phyloP scores from a whole-genome alignment of 2,329 filamentous ascomycete species.

The Chaetomiaceae sp. region DNA sequence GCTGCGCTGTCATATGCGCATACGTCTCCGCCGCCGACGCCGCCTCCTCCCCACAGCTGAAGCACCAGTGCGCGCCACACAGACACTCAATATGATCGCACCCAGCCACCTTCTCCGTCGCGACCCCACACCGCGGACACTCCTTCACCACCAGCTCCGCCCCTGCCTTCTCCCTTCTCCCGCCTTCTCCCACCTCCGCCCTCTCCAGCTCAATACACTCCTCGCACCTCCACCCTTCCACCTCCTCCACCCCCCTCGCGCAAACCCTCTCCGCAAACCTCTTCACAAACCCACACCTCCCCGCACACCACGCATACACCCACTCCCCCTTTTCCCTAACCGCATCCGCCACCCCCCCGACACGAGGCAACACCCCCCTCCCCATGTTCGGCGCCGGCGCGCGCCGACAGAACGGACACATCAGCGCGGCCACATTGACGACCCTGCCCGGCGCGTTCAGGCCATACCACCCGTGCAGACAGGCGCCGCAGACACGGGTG shows the following conservation, averaged over 20 bases:
- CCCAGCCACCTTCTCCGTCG: constrained; percentile 38
- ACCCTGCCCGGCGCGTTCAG: constrained; percentile 37
- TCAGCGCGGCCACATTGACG: constrained; percentile 43
- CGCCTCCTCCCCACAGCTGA: constrained; percentile 34
- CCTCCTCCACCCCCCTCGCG: constrained; percentile 34
- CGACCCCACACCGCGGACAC: constrained; percentile 36
- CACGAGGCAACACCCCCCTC: constrained; percentile 29
- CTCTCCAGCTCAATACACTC: constrained; percentile 27
- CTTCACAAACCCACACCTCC: constrained; percentile 36
- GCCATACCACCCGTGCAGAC: constrained; percentile 40
- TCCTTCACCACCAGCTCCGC: constrained; percentile 31
- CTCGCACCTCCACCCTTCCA: constrained; percentile 38
- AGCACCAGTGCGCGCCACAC: constrained; percentile 43
- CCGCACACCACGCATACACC: constrained; percentile 44
- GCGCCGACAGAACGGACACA: constrained; percentile 45
- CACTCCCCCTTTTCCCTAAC: constrained; percentile 36
- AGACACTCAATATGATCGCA: constrained; percentile 43
- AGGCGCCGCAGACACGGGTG: constrained; percentile 39
- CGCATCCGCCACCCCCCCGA: constrained; percentile 35
- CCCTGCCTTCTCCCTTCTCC: constrained; percentile 29
- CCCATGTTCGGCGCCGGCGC: constrained; percentile 28
- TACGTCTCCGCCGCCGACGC: constrained; percentile 28
- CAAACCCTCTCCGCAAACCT: constrained; percentile 39
- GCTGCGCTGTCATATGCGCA: constrained; percentile 30
- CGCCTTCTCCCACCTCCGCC: constrained; percentile 32